Evolutionary conservation across 2,329 filamentous ascomycete species (phyloP), one percentile per base, ranked within the genome.

Genomic region (Ophiostoma fasciatum): DNA sequence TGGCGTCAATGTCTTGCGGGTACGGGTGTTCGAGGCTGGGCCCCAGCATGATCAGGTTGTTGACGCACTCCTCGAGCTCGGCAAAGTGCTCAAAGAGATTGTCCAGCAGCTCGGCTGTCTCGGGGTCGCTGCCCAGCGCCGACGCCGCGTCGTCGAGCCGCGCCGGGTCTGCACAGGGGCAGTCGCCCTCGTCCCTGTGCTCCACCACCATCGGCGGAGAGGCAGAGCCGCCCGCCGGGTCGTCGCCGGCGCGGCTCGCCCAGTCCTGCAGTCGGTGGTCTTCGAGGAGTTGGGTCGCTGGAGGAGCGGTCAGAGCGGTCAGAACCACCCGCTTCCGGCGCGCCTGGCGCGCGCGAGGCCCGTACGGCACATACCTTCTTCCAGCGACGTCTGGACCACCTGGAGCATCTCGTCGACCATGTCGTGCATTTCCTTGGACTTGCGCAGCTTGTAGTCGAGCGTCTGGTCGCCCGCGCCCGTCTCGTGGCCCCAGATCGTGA

Each of bases 401-500:
- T 38, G 28, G 2, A 45, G 31, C 0, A 35, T 26, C 4, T 43
- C 38, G 0, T 38, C 26, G 10, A 43, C 43, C 1, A 32, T 41
- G 5, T 43, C 35, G 4, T 35, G 41, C 6, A 43, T 31, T 2
- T 40, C 43, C 10, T 31, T 38, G 13, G 41, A 40, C 4, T 41
- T 41, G 21, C 43, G 43, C 17, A 45, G 35, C 17, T 33, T 43
- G 38, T 39, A 38, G 14, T 43, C 43, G 15, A 45, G 14, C 4
- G 38, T 40, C 10, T 43, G 38, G 35, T 41, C 30, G 4, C 39
- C 34, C 10, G 43, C 43, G 12, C 43, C 43, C 1, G 38, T 41
- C 19, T 45, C 43, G 15, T 40, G 35, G 10, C 41, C 41, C 43
- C 43, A 43, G 7, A 39, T 45, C 5, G 37, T 35, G 8, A 45